Evolutionary conservation across 2,329 filamentous ascomycete genomes (phyloP).

Genomic region (Pseudogymnoascus sp.): DNA sequence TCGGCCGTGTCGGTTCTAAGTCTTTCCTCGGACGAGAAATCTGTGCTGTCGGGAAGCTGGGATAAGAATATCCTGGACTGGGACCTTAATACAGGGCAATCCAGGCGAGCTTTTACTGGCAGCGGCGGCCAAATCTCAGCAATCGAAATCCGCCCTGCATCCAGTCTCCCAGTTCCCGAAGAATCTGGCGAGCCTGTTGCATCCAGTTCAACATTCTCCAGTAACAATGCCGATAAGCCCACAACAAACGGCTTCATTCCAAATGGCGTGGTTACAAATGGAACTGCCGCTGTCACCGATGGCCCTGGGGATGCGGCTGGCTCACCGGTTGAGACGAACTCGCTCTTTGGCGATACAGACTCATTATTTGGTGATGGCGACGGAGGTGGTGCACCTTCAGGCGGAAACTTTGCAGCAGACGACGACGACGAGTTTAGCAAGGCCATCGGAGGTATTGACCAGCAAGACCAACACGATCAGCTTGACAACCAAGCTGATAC

Average conservation of each 20-base stretch:
- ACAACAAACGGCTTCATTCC: slow-evolving; percentile 45
- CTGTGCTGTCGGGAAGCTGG: slow-evolving; percentile 88
- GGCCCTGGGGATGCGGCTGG: slow-evolving; percentile 51
- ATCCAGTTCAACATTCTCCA: slow-evolving; percentile 62
- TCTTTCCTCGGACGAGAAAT: slow-evolving; percentile 76
- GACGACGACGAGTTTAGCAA: slow-evolving; percentile 78
- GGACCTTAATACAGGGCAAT: slow-evolving; percentile 82
- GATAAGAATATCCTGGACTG: slow-evolving; percentile 91
- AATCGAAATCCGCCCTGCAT: slow-evolving; percentile 75
- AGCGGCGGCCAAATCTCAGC: slow-evolving; percentile 79
- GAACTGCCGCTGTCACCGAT: slow-evolving; percentile 28
- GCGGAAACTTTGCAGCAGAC: slow-evolving; percentile 64
- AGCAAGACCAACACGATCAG: slow-evolving; percentile 20
- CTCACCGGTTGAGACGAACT: slow-evolving; percentile 59
- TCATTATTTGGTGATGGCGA: slow-evolving; percentile 84
- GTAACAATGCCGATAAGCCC: slow-evolving; percentile 60
- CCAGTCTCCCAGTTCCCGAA: slow-evolving; percentile 65
- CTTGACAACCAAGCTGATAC: slow-evolving; percentile 6
- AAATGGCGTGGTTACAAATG: slow-evolving; percentile 34
- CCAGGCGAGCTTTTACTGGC: slow-evolving; percentile 66
- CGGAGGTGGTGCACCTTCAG: slow-evolving; percentile 41
- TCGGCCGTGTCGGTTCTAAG: slow-evolving; percentile 86
- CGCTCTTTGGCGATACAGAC: slow-evolving; percentile 67
- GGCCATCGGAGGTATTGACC: slow-evolving; percentile 50
- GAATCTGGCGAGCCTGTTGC: slow-evolving; percentile 50